Base-by-base conservation (phyloP, 768 basidiomycete species). In the Lactarius quietus region DNA sequence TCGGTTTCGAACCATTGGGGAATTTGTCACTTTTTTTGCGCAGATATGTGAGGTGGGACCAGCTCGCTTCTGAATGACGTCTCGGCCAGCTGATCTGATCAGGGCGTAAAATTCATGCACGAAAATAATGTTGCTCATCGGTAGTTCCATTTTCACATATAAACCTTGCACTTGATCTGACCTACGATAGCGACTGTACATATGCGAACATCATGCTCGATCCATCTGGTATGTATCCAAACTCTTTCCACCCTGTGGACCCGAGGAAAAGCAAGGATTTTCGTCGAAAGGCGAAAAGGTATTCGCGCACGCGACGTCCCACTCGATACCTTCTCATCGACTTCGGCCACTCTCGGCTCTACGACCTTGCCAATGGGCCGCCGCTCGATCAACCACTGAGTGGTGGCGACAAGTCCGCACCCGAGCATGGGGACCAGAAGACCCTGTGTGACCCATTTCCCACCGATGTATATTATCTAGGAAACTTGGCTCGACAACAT, bases 371-470 rank as follows among this genome's bases (percentile, higher is more conserved):
- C 0, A 70, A 75, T 6, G 43, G 55, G 18, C 23, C 38, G 0
- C 64, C 79, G 0, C 69, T 64, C 0, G 76, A 74, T 28, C 33
- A 57, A 3, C 73, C 76, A 0, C 71, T 79, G 3, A 64, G 64
- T 6, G 82, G 80, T 1, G 80, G 76, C 3, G 82, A 85, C 69
- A 75, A 75, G 56, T 70, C 78, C 0, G 73, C 75, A 0, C 77
- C 77, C 1, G 76, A 78, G 61, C 74, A 74, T 55, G 59, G 64
- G 3, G 48, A 53, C 14, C 54, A 31, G 5, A 1, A 8, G 7
- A 53, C 8, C 1, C 62, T 61, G 0, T 68, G 60, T 35, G 67
- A 78, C 53, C 76, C 77, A 2, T 78, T 77, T 60, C 70, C 73
- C 2, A 75, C 72, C 1, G 78, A 78, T 45, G 59, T 77, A 10